Evolutionary conservation across 1,284 basidiomycete species (phyloP), one percentile per base, ranked within the genome.

Genomic region (Fistulina hepatica): DNA sequence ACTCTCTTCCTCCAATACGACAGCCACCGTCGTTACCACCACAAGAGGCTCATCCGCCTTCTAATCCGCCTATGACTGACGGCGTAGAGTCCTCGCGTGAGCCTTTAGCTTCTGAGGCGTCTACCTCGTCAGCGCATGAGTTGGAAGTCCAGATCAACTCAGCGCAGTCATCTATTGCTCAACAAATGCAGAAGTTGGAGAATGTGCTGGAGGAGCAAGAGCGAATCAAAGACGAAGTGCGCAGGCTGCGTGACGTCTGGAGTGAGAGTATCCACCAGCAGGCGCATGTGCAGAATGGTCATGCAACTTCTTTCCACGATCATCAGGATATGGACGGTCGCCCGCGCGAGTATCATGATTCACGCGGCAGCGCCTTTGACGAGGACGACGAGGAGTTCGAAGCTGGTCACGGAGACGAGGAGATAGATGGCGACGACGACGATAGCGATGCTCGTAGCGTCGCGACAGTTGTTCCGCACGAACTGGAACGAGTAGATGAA

Each of bases 131-230:
- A 9, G 13, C 15, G 10, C 28, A 16, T 4, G 64, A 65, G 16
- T 72, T 98, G 3, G 91, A 95, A 53, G 57, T 69, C 3, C 88
- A 97, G 55, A 71, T 98, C 11, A 73, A 73, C 34, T 85, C 92
- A 37, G 95, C 93, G 0, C 92, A 95, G 51, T 61, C 71, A 1
- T 82, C 81, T 1, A 69, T 97, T 12, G 71, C 81, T 2, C 67
- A 61, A 11, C 89, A 97, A 51, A 73, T 90, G 24, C 88, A 92
- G 44, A 89, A 91, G 11, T 67, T 97, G 21, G 92, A 97, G 52
- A 71, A 69, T 26, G 73, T 92, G 36, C 70, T 95, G 33, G 71
- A 85, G 0, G 91, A 97, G 56, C 90, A 97, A 50, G 90, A 95
- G 42, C 66, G 64, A 7, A 76, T 97, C 54, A 86, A 85, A 57